phyloP scores from a whole-genome alignment of 2,329 filamentous ascomycete genomes.

The Penicillium digitatum region DNA sequence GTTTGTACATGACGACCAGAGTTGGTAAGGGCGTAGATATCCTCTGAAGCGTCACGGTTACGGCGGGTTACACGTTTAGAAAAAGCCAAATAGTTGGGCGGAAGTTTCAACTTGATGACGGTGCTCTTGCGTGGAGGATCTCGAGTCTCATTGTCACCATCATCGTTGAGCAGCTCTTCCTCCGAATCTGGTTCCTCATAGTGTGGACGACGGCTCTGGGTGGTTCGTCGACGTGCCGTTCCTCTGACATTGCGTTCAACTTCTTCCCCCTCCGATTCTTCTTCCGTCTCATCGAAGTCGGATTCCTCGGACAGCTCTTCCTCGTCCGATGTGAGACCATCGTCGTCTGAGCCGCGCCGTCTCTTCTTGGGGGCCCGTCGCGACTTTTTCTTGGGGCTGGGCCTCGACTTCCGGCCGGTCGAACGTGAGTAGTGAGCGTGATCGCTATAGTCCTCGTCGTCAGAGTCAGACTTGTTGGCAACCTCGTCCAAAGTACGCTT shows the following conservation, averaged over 20 bases:
- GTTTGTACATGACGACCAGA: conserved; percentile 56
- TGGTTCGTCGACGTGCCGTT: conserved; percentile 53
- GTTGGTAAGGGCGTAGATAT: conserved; percentile 56
- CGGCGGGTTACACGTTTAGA: conserved; percentile 55
- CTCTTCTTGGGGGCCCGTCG: conserved; percentile 37
- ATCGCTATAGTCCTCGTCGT: conserved; percentile 46
- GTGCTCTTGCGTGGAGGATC: conserved; percentile 21
- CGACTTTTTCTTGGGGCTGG: conserved; percentile 30
- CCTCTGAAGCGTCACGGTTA: conserved; percentile 54
- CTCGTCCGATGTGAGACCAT: conserved; percentile 39
- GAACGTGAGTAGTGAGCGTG: conserved; percentile 29
- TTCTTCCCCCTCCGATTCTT: conserved; percentile 37
- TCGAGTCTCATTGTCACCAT: conserved; percentile 18
- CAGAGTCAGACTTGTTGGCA: conserved; percentile 43
- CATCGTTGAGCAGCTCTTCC: conserved; percentile 25
- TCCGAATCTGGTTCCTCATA: conserved; percentile 53
- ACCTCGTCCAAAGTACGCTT: conserved; percentile 45
- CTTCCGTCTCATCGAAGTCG: conserved; percentile 45
- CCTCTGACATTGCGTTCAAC: conserved; percentile 57
- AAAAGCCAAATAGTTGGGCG: conserved; percentile 26
- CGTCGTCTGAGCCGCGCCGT: conserved; percentile 47
- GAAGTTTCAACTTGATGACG: conserved; percentile 32
- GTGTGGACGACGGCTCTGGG: conserved; percentile 49
- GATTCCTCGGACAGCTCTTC: conserved; percentile 40
- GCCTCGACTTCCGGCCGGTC: conserved; percentile 29